These are phyloP conservation scores for Colletotrichum sp. DNA, from an alignment of 2,329 filamentous ascomycete species.

Conservation along the genomic window DNA sequence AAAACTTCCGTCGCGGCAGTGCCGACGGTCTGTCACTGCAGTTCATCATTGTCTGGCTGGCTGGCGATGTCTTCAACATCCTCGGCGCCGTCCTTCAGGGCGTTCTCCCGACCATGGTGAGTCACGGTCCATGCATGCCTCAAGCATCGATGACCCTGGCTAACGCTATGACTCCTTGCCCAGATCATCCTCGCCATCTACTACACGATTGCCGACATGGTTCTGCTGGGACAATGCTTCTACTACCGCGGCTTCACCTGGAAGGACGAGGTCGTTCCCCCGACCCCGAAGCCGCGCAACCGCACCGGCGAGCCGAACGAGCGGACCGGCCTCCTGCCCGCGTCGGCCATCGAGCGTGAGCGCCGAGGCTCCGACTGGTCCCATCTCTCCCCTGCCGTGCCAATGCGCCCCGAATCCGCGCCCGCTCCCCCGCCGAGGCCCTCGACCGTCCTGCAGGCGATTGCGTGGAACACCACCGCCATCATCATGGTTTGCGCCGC, in stretches of 20 bases:
- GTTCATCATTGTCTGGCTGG: constrained; percentile 92
- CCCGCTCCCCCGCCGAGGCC: constrained; percentile 49
- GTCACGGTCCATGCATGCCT: constrained; percentile 18
- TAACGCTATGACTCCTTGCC: constrained; percentile 4
- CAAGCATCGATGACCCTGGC: constrained; percentile 2
- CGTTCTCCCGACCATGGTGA: constrained; percentile 89
- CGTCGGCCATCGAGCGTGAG: constrained; percentile 35
- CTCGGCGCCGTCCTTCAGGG: constrained; percentile 89
- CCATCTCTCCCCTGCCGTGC: constrained; percentile 80
- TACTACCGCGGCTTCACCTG: constrained; percentile 89
- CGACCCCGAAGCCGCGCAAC: constrained; percentile 42
- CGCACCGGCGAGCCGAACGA: constrained; percentile 50
- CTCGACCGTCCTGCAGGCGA: constrained; percentile 59
- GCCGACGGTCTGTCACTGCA: constrained; percentile 89
- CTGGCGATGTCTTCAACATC: constrained; percentile 96
- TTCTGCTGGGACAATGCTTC: constrained; percentile 88
- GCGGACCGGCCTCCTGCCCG: constrained; percentile 53
- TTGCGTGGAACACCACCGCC: constrained; percentile 76
- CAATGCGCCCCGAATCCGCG: constrained; percentile 62
- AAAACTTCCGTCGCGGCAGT: constrained; percentile 86
- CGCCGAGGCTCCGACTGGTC: constrained; percentile 62
- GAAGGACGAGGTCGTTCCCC: constrained; percentile 56
- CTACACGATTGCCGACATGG: constrained; percentile 90
- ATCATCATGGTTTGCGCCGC: constrained; percentile 84
- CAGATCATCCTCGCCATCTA: constrained; percentile 90